Evolutionary conservation across 176 grass and related monocot species (phyloP).

Genomic region (Leersia perrieri): DNA sequence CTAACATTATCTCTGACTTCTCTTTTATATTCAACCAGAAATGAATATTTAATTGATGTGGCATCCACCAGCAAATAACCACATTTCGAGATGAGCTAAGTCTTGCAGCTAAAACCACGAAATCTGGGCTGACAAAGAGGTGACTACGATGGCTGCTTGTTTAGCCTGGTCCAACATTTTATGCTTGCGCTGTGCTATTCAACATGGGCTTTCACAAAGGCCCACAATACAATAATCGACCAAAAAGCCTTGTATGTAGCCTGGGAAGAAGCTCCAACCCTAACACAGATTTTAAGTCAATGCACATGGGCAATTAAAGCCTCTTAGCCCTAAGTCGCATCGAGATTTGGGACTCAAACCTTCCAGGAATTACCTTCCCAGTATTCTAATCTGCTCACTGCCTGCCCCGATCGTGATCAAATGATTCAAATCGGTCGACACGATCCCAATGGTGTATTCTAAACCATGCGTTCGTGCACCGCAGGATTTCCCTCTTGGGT

Average conservation of each 20-base stretch:
- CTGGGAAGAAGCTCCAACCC: background rate
- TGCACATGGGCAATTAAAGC: slow-evolving; percentile 50
- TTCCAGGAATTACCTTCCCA: slow-evolving; percentile 19
- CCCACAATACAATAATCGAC: background rate
- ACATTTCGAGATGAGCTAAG: no score
- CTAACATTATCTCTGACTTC: no score
- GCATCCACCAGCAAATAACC: no score
- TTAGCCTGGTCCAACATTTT: no score
- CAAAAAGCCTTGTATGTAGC: background rate
- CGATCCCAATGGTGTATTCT: background rate
- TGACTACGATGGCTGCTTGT: no score
- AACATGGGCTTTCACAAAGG: background rate
- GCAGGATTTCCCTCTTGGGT: background rate
- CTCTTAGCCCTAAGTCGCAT: background rate
- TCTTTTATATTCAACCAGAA: no score
- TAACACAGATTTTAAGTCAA: slow-evolving; percentile 17
- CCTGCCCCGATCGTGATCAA: background rate
- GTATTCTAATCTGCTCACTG: background rate
- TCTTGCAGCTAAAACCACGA: no score
- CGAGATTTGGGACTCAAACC: slow-evolving; percentile 19
- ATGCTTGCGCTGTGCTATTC: background rate
- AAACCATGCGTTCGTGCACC: background rate
- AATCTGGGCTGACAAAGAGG: no score
- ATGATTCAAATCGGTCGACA: background rate
- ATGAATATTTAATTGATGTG: no score